Percentiles rank a stretch among this genome's conserved stretches.
Evolutionary conservation across 176 grass and related monocot genomes (phyloP).

Genomic region (Tillandsia fasciculata): DNA sequence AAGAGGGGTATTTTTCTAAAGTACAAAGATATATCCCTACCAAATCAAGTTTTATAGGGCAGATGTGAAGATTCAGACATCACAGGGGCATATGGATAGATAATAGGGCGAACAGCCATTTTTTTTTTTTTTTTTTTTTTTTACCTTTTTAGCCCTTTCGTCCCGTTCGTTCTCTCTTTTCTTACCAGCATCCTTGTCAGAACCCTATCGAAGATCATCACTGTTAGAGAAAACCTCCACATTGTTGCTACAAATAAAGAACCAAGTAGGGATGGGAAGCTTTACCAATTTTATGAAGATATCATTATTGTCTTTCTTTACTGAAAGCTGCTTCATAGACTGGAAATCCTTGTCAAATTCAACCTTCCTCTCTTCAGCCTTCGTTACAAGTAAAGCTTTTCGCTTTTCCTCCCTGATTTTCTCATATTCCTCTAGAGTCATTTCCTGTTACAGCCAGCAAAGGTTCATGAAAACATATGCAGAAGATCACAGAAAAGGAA

Average conservation of each 20-base stretch:
- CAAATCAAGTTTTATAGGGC: too few species aligned
- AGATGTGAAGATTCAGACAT: too few species aligned
- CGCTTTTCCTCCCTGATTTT: conserved; percentile 19
- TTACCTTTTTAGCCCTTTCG: conserved; percentile 54
- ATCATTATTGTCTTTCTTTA: conserved; percentile 45
- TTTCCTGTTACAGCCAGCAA: conserved; percentile 11
- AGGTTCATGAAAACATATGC: background rate
- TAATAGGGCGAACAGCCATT: background rate
- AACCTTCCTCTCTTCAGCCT: conserved; percentile 12
- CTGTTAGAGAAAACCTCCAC: background rate
- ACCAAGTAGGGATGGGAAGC: background rate
- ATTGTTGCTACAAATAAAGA: background rate
- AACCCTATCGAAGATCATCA: conserved; percentile 33
- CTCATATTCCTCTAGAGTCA: conserved; percentile 19
- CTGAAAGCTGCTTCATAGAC: conserved; percentile 21
- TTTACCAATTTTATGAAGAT: conserved; percentile 74
- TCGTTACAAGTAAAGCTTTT: conserved; percentile 11
- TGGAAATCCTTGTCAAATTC: conserved; percentile 16
- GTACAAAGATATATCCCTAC: too few species aligned
- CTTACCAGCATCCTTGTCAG: conserved; percentile 65
- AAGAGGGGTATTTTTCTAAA: too few species aligned
- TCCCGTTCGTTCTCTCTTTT: conserved; percentile 47
- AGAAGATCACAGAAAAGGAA: background rate
- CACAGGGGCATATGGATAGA: background rate
- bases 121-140: too few species aligned